A percentile compares a stretch with the other conserved stretches of the same genome.
Evolutionary conservation across 805 yeast genomes (phyloP).

Genomic region (Priceomyces haplophilus): DNA sequence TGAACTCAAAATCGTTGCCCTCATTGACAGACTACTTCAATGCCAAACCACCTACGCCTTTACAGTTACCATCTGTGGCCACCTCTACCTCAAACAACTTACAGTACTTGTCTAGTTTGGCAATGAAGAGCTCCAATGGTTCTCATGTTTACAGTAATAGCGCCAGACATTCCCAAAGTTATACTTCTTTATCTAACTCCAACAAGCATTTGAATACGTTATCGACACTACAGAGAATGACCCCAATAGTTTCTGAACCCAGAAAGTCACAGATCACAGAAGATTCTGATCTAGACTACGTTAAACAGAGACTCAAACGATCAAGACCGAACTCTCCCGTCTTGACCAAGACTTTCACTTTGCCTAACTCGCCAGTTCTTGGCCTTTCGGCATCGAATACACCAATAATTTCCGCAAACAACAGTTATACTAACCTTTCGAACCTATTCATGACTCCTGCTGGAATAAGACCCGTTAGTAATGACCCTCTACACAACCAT

Average conservation of each 20-base stretch:
- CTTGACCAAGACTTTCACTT: slow-evolving; percentile 29
- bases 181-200: slow-evolving; percentile 14
- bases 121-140: slow-evolving; percentile 8
- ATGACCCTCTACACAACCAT: slow-evolving; percentile 9
- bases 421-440: slow-evolving; percentile 37
- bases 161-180: slow-evolving; percentile 12
- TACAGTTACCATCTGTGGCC: slow-evolving; percentile 10
- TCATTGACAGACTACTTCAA: slow-evolving; percentile 49
- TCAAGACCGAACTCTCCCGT: slow-evolving; percentile 52
- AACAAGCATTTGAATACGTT: slow-evolving; percentile 31
- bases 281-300: slow-evolving; percentile 48
- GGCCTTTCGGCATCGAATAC: slow-evolving; percentile 39
- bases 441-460: slow-evolving; percentile 34
- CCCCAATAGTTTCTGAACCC: slow-evolving; percentile 42
- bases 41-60: slow-evolving; percentile 5
- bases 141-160: slow-evolving; percentile 1
- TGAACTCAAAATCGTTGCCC: slow-evolving; percentile 50
- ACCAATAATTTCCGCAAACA: slow-evolving; percentile 42
- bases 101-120: slow-evolving; percentile 25
- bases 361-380: slow-evolving; percentile 44
- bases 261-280: slow-evolving; percentile 22
- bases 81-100: slow-evolving; percentile 13
- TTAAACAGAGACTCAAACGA: slow-evolving; percentile 42
- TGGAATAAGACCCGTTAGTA: slow-evolving; percentile 3
- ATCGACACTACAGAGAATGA: slow-evolving; percentile 59